A percentile compares a stretch with the other conserved stretches of the same genome.
Evolutionary conservation across 768 basidiomycete genomes (phyloP).

Genomic region (Pholiota conissans): DNA sequence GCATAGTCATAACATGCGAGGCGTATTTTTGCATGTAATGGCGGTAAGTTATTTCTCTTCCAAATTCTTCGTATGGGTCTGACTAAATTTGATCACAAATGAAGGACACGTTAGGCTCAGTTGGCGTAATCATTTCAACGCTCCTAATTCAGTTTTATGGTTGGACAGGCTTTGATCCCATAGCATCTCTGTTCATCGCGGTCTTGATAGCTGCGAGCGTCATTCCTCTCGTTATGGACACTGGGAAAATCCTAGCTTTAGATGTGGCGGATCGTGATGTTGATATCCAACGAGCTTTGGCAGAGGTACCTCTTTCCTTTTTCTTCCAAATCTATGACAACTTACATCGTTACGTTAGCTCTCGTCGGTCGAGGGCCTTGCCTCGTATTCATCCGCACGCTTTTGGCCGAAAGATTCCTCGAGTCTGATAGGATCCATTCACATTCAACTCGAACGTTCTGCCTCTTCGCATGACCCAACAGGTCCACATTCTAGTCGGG

Average conservation of each 20-base stretch:
- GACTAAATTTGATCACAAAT: not conserved
- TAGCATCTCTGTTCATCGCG: conserved; percentile 96
- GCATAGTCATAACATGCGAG: conserved; percentile 98
- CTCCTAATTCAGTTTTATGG: conserved; percentile 94
- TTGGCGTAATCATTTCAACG: conserved; percentile 97
- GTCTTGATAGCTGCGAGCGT: conserved; percentile 94
- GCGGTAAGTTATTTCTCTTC: conserved; percentile 54
- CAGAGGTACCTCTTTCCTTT: conserved; percentile 46
- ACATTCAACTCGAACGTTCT: conserved; percentile 79
- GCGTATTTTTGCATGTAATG: conserved; percentile 97
- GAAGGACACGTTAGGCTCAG: conserved; percentile 93
- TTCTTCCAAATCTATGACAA: not conserved
- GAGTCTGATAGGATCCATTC: conserved; percentile 86
- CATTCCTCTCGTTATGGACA: conserved; percentile 91
- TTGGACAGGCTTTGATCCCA: conserved; percentile 99
- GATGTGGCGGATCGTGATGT: conserved; percentile 72
- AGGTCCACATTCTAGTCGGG: conserved; percentile 47
- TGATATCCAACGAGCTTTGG: conserved; percentile 56
- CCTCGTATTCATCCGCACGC: conserved; percentile 75
- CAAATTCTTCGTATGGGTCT: not conserved
- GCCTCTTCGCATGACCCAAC: conserved; percentile 54
- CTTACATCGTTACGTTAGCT: conserved; percentile 49
- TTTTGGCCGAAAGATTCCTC: conserved; percentile 97
- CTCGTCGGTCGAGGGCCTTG: conserved; percentile 72
- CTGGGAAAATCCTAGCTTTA: conserved; percentile 82